phyloP scores from a whole-genome alignment of 192 early-diverging fungal genomes.

The Radiomyces spectabilis region DNA sequence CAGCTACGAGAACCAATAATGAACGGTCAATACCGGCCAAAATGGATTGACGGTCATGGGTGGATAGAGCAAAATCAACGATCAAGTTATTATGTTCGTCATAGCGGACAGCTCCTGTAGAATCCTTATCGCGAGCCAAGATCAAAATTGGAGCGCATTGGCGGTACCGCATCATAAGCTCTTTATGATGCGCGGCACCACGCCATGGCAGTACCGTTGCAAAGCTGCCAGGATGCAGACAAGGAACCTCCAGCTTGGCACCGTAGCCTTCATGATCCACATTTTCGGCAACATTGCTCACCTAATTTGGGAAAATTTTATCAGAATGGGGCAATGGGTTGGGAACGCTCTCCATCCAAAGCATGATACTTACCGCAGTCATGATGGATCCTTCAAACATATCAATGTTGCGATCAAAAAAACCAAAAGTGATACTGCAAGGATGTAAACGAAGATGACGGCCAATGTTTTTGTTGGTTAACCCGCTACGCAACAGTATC shows the following conservation, averaged over 20 bases:
- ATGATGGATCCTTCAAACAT: slow-evolving; percentile 54
- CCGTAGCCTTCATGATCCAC: slow-evolving; percentile 58
- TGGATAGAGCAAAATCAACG: slow-evolving; percentile 43
- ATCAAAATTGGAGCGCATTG: slow-evolving; percentile 43
- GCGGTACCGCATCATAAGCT: slow-evolving; percentile 36
- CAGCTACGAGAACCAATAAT: slow-evolving; percentile 48
- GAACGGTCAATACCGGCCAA: slow-evolving; percentile 35
- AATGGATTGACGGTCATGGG: slow-evolving; percentile 41
- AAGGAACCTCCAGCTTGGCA: slow-evolving; percentile 54
- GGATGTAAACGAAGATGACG: slow-evolving; percentile 60
- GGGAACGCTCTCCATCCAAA: too few species aligned
- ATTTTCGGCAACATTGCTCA: slow-evolving; percentile 44
- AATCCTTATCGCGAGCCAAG: slow-evolving; percentile 56
- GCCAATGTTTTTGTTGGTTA: slow-evolving; percentile 68
- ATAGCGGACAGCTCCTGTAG: slow-evolving; percentile 31
- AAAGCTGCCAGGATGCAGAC: slow-evolving; percentile 45
- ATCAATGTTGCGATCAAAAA: slow-evolving; percentile 46
- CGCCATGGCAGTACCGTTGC: slow-evolving; percentile 39
- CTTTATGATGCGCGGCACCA: slow-evolving; percentile 42
- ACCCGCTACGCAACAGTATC: slow-evolving; percentile 52
- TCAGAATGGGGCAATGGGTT: too few species aligned
- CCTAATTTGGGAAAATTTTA: too few species aligned
- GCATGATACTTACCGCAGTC: slow-evolving; percentile 50
- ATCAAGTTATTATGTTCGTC: slow-evolving; percentile 33
- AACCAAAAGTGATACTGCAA: slow-evolving; percentile 47